Percentiles rank a stretch among this genome's conserved stretches.
Evolutionary conservation across 2,329 filamentous ascomycete genomes (phyloP).

Genomic region (Aspergillus hiratsukae): DNA sequence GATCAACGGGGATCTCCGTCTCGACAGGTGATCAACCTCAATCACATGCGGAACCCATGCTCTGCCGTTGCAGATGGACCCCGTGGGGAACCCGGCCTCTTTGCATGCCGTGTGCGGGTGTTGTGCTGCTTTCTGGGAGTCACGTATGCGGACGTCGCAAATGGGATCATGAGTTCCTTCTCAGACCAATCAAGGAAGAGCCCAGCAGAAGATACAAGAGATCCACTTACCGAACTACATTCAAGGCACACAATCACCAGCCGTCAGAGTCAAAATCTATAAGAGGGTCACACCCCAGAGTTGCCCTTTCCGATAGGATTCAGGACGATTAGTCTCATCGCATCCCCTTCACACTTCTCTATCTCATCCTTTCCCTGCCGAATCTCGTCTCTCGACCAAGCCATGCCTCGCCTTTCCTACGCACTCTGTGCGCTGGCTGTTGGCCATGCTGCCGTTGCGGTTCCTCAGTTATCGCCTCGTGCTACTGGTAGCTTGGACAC

Average conservation of each 20-base stretch:
- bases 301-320: background rate
- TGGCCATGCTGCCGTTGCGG: conserved; percentile 15
- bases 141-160: background rate
- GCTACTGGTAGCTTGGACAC: conserved; percentile 17
- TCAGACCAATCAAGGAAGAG: background rate
- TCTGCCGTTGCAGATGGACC: background rate
- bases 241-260: background rate
- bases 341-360: background rate
- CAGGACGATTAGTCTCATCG: background rate
- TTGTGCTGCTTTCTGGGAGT: background rate
- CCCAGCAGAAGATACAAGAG: background rate
- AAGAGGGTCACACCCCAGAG: background rate
- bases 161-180: too few species aligned
- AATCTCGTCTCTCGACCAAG: background rate
- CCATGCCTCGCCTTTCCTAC: background rate
- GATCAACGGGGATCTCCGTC: background rate
- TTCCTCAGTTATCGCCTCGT: conserved; percentile 14
- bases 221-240: background rate
- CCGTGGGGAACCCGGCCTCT: background rate
- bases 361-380: background rate
- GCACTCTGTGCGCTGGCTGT: conserved; percentile 6
- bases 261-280: background rate
- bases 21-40: background rate
- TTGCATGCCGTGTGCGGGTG: background rate
- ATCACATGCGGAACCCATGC: background rate